phyloP scores from a whole-genome alignment of 495 filamentous ascomycete species.

The Acidomyces sp. region DNA sequence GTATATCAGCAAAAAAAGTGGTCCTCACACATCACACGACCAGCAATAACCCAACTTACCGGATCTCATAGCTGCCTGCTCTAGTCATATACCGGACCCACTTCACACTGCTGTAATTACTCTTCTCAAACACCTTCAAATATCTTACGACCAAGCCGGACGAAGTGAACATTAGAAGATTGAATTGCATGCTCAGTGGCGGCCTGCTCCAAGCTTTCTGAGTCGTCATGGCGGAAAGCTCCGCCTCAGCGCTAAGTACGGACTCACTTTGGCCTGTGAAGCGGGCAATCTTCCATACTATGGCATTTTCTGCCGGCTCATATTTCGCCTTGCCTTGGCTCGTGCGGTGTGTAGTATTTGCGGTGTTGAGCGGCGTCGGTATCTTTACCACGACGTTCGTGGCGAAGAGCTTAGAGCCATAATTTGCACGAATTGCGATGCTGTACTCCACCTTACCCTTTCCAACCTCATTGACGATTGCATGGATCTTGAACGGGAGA shows the following conservation, averaged over 20 bases:
- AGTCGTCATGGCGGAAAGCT: conserved; percentile 89
- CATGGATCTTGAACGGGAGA: conserved; percentile 95
- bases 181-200: conserved; percentile 82
- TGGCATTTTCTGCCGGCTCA: conserved; percentile 93
- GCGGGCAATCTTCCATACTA: conserved; percentile 96
- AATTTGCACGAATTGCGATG: conserved; percentile 94
- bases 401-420: conserved; percentile 88
- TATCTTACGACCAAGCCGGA: conserved; percentile 85
- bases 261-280: conserved; percentile 94
- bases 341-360: conserved; percentile 82
- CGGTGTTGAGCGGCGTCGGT: conserved; percentile 93
- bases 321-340: conserved; percentile 96
- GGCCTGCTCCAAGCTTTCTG: conserved; percentile 96
- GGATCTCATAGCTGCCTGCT: conserved; percentile 69
- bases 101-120: conserved; percentile 94
- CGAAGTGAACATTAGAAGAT: conserved; percentile 93
- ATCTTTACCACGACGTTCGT: conserved; percentile 95
- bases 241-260: conserved; percentile 86
- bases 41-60: conserved; percentile 35
- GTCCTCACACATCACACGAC: too few relatives aligned
- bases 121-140: conserved; percentile 99
- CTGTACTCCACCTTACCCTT: conserved; percentile 98
- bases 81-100: conserved; percentile 99
- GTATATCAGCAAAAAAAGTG: too few relatives aligned
- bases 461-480: conserved; percentile 93